These are phyloP conservation scores for Biscogniauxia mediterranea DNA, from an alignment of 2,329 filamentous ascomycete species.

Conservation along the genomic window DNA sequence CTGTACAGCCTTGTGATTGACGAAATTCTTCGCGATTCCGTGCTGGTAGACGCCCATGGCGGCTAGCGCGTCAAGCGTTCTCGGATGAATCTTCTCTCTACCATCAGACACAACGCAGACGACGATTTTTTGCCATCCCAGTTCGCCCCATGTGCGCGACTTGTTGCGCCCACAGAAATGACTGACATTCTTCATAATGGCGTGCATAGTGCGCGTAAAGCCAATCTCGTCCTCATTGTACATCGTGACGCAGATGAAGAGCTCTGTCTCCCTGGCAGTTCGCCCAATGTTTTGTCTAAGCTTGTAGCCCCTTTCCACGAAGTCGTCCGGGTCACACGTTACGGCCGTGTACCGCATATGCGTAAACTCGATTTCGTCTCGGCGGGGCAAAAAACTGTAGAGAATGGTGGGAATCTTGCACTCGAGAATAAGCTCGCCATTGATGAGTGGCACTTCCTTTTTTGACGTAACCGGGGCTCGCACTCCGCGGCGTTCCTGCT, in stretches of 20 bases:
- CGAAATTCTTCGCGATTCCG: slow-evolving; percentile 96
- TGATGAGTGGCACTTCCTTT: slow-evolving; percentile 94
- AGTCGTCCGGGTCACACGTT: slow-evolving; percentile 87
- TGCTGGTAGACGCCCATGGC: slow-evolving; percentile 98
- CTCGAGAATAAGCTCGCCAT: slow-evolving; percentile 94
- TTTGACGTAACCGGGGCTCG: slow-evolving; percentile 83
- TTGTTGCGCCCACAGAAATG: slow-evolving; percentile 93
- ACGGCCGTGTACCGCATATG: slow-evolving; percentile 95
- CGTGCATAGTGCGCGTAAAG: slow-evolving; percentile 92
- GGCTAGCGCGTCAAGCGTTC: slow-evolving; percentile 89
- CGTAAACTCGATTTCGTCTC: slow-evolving; percentile 94
- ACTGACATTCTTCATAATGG: slow-evolving; percentile 98
- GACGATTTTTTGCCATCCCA: slow-evolving; percentile 99
- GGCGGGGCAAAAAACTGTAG: slow-evolving; percentile 90
- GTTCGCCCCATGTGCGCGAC: slow-evolving; percentile 97
- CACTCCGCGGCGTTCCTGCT: slow-evolving; percentile 84
- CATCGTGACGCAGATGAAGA: slow-evolving; percentile 97
- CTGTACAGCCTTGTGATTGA: slow-evolving; percentile 93
- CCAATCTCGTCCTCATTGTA: slow-evolving; percentile 98
- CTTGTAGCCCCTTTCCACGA: slow-evolving; percentile 86
- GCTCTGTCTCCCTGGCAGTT: slow-evolving; percentile 86
- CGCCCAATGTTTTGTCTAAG: slow-evolving; percentile 88
- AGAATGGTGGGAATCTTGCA: slow-evolving; percentile 99
- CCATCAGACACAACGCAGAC: slow-evolving; percentile 97
- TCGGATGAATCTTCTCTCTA: slow-evolving; percentile 80